Percentiles rank a stretch among this genome's conserved stretches.
Evolutionary conservation across 1,284 basidiomycete species (phyloP).

Genomic region (Melanopsichium pennsylvanicum): DNA sequence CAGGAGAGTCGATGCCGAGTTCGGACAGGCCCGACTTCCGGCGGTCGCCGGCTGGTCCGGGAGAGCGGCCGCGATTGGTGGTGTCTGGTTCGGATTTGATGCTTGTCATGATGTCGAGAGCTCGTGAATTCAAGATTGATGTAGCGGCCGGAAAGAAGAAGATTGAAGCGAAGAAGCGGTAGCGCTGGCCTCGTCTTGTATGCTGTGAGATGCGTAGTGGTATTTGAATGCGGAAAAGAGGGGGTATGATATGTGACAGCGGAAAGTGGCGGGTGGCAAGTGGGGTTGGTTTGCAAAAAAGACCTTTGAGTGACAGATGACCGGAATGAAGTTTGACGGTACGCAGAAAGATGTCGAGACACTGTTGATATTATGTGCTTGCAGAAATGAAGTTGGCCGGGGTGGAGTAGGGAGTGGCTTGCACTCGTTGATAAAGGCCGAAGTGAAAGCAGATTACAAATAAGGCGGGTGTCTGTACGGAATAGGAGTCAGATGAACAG

Average conservation of each 20-base stretch:
- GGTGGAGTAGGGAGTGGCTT: too few species aligned
- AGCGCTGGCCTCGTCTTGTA: background rate
- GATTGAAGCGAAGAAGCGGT: background rate
- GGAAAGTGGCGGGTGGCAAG: background rate
- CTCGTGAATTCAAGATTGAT: too few species aligned
- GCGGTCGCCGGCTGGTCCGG: slow-evolving; percentile 32
- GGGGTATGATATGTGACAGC: slow-evolving; percentile 28
- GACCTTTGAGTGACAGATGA: background rate
- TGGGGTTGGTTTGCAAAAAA: slow-evolving; percentile 3
- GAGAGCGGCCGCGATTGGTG: slow-evolving; percentile 27
- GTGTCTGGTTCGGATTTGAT: slow-evolving; percentile 31
- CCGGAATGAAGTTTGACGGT: too few species aligned
- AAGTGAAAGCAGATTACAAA: background rate
- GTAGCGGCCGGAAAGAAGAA: background rate
- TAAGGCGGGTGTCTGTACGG: slow-evolving; percentile 18
- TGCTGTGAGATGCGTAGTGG: background rate
- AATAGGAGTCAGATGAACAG: slow-evolving; percentile 14
- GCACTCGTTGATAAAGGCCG: too few species aligned
- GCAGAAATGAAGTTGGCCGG: slow-evolving; percentile 12
- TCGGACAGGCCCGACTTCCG: slow-evolving; percentile 21
- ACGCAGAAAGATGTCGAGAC: too few species aligned
- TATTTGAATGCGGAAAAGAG: slow-evolving; percentile 10
- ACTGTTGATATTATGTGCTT: slow-evolving; percentile 9
- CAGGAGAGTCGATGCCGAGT: slow-evolving; percentile 14
- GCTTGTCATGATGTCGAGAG: slow-evolving; percentile 9